A percentile compares a stretch with the other conserved stretches of the same genome.
These are phyloP conservation scores for Lachancea sp. DNA, from an alignment of 805 yeast genomes.

Conservation along the genomic window DNA sequence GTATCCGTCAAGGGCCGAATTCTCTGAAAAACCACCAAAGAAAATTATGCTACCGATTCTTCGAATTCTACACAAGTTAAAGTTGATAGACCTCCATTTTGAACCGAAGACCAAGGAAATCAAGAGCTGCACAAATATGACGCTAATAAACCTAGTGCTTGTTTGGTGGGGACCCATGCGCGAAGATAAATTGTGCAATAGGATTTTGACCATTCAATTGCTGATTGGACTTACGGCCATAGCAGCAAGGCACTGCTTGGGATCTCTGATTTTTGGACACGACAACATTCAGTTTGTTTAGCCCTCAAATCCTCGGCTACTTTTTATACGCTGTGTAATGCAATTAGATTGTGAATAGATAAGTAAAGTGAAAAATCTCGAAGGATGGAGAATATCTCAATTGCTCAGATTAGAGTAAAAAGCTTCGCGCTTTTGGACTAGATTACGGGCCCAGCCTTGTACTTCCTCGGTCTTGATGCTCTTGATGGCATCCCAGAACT, in stretches of 20 bases:
- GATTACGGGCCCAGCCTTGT: conserved; percentile 57
- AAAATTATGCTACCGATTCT: conserved; percentile 34
- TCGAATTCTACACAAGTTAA: conserved; percentile 40
- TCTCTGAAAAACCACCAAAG: conserved; percentile 33
- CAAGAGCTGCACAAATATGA: conserved; percentile 65
- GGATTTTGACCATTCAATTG: conserved; percentile 59
- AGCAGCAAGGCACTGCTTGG: conserved; percentile 71
- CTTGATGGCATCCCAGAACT: conserved; percentile 58
- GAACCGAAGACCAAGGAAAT: conserved; percentile 31
- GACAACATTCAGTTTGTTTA: conserved; percentile 55
- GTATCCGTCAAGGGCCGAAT: conserved; percentile 60
- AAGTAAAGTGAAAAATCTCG: too few species aligned
- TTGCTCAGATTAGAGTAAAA: conserved; percentile 31
- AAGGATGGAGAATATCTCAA: neutral
- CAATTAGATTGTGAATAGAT: neutral
- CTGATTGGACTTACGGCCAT: conserved; percentile 60
- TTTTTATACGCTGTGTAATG: neutral
- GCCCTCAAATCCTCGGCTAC: neutral
- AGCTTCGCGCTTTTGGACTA: conserved; percentile 40
- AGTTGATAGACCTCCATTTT: conserved; percentile 42
- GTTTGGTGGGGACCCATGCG: conserved; percentile 88
- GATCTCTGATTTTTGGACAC: conserved; percentile 79
- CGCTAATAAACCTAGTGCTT: conserved; percentile 73
- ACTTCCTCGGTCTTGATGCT: conserved; percentile 69
- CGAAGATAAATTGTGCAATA: conserved; percentile 67